Base-by-base conservation (phyloP, 192 early-diverging fungal genomes). In the Blastocladiella britannica region DNA sequence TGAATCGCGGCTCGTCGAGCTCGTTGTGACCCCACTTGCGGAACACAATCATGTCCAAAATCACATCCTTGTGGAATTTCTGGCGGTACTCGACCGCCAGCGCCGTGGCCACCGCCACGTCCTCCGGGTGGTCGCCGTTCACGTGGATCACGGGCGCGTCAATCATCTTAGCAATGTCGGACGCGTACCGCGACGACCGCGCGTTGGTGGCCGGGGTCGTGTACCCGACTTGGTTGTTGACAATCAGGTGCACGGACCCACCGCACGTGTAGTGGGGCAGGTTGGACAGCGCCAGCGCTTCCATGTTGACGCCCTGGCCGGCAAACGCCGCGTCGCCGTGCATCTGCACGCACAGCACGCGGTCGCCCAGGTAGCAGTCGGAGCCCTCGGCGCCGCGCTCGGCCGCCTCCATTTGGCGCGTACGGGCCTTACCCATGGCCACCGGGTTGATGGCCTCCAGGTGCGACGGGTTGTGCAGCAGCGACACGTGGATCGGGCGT, bases 21-120 rank as follows among this genome's bases (percentile, higher is more conserved):
- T 97, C 93, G 61, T 97, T 97, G 71, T 97, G 93, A 6, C 93
- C 93, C 89, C 89, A 88, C 53, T 90, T 82, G 54, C 93, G 84
- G 75, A 92, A 97, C 22, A 85, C 84, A 67, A 94, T 88, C 67
- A 97, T 57, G 59, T 97, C 93, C 47, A 97, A 69, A 26, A 97
- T 92, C 26, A 94, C 80, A 65, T 97, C 93, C 70, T 91, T 93
- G 59, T 83, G 77, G 78, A 94, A 97, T 63, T 83, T 80, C 64
- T 88, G 79, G 58, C 93, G 81, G 74, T 94, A 97, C 55, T 85
- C 84, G 66, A 86, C 84, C 0, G 86, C 91, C 59, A 94, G 64
- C 25, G 74, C 70, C 63, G 89, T 79, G 9, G 93, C 91, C 23
- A 76, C 70, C 7, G 82, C 84, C 20, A 97, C 93, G 54, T 94